A percentile compares a stretch with the other conserved stretches of the same genome.
Evolutionary conservation across 2,329 filamentous ascomycete species (phyloP).

Genomic region (Beauveria caledonica): DNA sequence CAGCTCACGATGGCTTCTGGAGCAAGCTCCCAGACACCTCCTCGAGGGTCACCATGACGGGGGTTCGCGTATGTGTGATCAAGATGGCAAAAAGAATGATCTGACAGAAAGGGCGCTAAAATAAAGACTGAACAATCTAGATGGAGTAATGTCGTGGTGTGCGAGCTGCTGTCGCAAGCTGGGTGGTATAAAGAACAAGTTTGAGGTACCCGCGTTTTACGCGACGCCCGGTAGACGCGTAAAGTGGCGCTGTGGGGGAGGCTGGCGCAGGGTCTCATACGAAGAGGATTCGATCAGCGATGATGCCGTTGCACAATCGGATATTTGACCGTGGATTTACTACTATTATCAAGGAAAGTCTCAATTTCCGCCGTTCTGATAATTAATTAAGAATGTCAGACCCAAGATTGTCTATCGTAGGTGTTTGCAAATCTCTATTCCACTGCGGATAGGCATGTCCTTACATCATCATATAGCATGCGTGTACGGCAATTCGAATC

Average conservation of each 20-base stretch:
- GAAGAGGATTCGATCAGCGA: background rate
- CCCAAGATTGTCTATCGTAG: no score
- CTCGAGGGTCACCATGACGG: slow-evolving; percentile 36
- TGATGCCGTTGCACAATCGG: no score
- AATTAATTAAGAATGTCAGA: no score
- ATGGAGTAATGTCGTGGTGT: background rate
- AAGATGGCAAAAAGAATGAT: background rate
- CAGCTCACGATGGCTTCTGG: slow-evolving; percentile 39
- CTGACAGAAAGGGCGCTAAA: no score
- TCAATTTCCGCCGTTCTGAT: no score
- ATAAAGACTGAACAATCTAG: background rate
- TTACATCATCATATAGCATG: no score
- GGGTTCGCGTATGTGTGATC: slow-evolving; percentile 1
- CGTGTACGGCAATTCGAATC: no score
- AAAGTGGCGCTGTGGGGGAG: slow-evolving; percentile 1
- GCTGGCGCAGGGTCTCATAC: background rate
- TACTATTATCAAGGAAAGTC: no score
- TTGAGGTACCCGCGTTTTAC: slow-evolving; percentile 10
- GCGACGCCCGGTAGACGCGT: slow-evolving; percentile 9
- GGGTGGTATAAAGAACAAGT: background rate
- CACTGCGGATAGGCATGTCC: no score
- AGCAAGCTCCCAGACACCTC: slow-evolving; percentile 36
- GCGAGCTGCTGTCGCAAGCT: background rate
- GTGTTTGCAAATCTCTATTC: no score
- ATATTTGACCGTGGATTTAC: no score